A percentile compares a stretch with the other conserved stretches of the same genome.
phyloP scores from a whole-genome alignment of 805 yeast genomes.

The Trichomonascus vanleenenianus region DNA sequence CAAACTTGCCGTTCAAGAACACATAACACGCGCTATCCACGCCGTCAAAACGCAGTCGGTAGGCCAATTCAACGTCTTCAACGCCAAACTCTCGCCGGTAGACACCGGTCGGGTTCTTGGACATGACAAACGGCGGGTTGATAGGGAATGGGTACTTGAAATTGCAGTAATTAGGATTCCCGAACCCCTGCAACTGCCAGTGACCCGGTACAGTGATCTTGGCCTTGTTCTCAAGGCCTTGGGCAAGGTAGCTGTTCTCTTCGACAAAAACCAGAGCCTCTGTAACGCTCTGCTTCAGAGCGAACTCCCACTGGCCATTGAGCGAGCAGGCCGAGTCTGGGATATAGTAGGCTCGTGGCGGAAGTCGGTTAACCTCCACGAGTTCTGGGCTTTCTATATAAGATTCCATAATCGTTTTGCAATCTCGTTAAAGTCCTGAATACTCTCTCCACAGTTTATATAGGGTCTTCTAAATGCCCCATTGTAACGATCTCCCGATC shows the following conservation, averaged over 20 bases:
- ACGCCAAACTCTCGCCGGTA: constrained; percentile 25
- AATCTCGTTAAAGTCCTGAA: no score
- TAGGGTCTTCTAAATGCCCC: no score
- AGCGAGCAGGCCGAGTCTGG: constrained; percentile 11
- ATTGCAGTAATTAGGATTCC: constrained; percentile 32
- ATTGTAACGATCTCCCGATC: no score
- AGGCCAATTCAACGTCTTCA: constrained; percentile 14
- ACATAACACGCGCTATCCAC: constrained; percentile 32
- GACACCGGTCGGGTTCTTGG: constrained; percentile 30
- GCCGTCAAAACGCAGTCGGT: constrained; percentile 31
- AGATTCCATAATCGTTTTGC: neutral
- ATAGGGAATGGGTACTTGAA: constrained; percentile 28
- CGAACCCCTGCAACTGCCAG: constrained; percentile 33
- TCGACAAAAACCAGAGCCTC: constrained; percentile 9
- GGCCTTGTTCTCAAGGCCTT: constrained; percentile 9
- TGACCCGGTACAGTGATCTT: constrained; percentile 29
- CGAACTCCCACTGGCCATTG: constrained; percentile 25
- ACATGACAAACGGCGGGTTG: constrained; percentile 31
- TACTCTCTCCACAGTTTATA: no score
- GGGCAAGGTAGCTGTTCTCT: constrained; percentile 1
- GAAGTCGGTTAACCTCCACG: constrained; percentile 8
- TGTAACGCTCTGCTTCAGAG: constrained; percentile 11
- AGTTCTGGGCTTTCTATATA: constrained; percentile 15
- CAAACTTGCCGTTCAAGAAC: constrained; percentile 26
- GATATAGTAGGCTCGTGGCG: constrained; percentile 15